Evolutionary conservation across 345 rosid genomes (phyloP).

Genomic region (Mercurialis annua): DNA sequence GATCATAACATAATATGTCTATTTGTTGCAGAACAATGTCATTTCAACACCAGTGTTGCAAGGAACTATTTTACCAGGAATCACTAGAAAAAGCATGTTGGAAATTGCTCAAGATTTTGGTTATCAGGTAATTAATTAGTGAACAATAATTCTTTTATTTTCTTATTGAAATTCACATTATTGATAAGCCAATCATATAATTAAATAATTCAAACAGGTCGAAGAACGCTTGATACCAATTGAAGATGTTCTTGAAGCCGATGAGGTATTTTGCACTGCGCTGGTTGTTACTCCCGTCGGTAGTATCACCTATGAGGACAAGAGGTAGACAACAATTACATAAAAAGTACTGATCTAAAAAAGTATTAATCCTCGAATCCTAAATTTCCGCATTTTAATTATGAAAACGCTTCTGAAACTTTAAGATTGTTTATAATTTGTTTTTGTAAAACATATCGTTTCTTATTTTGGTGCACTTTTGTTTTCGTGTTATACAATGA

Average conservation of each 20-base stretch:
- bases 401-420: too few species aligned
- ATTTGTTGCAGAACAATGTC: constrained; percentile 22
- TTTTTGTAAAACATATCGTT: too few species aligned
- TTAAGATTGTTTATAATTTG: too few species aligned
- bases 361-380: too few species aligned
- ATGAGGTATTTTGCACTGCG: constrained; percentile 45
- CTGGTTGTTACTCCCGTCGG: constrained; percentile 31
- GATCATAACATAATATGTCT: too few species aligned
- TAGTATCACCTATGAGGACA: constrained; percentile 27
- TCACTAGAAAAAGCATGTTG: constrained; percentile 40
- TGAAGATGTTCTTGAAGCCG: constrained; percentile 27
- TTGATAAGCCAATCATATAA: background rate
- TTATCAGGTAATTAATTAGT: constrained; percentile 25
- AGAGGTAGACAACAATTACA: constrained; percentile 23
- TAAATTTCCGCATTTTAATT: too few species aligned
- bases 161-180: background rate
- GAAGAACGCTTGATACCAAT: constrained; percentile 20
- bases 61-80: constrained; percentile 41
- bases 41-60: constrained; percentile 36
- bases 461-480: too few species aligned
- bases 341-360: too few species aligned
- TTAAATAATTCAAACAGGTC: constrained; percentile 15
- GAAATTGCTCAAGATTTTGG: constrained; percentile 42
- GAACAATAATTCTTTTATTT: background rate
- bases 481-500: too few species aligned